Evolutionary conservation across 768 basidiomycete species (phyloP), one percentile per base, ranked within the genome.

Genomic region (Tricholoma terreum): DNA sequence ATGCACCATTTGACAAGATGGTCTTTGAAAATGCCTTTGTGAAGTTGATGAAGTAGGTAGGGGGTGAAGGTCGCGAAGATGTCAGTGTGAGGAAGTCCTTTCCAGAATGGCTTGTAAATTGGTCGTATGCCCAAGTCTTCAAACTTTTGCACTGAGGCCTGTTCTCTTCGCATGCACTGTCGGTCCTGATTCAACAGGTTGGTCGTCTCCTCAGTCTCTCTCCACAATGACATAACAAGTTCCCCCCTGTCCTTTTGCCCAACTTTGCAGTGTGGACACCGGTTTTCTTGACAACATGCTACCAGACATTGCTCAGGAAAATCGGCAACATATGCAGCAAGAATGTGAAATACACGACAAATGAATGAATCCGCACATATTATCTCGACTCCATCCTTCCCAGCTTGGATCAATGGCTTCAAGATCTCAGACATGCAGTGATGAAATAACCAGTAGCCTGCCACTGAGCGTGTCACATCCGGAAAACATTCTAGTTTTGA

Each of bases 241-340:
- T 49, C 46, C 1, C 70, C 69, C 3, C 63, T 50, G 1, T 59
- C 17, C 1, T 66, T 50, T 1, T 63, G 63, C 0, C 31, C 7
- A 1, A 71, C 63, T 1, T 49, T 12, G 50, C 73, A 71, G 3
- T 57, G 58, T 3, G 72, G 75, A 48, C 75, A 75, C 1, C 30
- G 21, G 17, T 52, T 67, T 38, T 62, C 59, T 24, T 61, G 60
- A 24, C 64, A 60, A 22, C 68, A 63, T 0, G 64, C 66, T 1
- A 75, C 67, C 0, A 76, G 65, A 42, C 72, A 75, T 40, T 77
- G 75, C 58, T 77, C 73, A 6, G 76, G 66, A 55, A 67, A 56
- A n/a, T n/a, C n/a, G n/a, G n/a, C n/a, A n/a, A n/a, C n/a, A n/a
- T n/a, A n/a, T n/a, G n/a, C n/a, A n/a, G 74, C 74, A 0, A 79